phyloP scores from a whole-genome alignment of 2,329 filamentous ascomycete genomes.

The Dothiorella sarmentorum region DNA sequence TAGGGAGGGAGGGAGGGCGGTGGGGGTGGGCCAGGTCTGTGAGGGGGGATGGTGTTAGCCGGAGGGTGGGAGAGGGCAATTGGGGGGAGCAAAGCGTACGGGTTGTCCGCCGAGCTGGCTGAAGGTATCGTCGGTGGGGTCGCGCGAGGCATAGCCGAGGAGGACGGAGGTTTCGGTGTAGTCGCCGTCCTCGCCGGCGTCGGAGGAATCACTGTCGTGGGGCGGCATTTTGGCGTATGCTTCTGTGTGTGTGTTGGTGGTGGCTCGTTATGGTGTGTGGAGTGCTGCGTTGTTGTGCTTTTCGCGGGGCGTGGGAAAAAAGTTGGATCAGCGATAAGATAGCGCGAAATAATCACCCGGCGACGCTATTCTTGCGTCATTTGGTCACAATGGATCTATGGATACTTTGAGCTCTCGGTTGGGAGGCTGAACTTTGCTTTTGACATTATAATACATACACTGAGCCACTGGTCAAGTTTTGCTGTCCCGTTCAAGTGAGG shows the following conservation, averaged over 20 bases:
- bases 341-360: not conserved
- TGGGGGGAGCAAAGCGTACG: constrained; percentile 51
- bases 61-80: not conserved
- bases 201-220: constrained; percentile 85
- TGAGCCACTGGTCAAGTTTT: too few species aligned
- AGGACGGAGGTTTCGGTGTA: constrained; percentile 83
- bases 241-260: not conserved
- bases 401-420: too few species aligned
- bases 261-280: not conserved
- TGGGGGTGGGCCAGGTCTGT: constrained; percentile 76
- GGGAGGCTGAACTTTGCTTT: too few species aligned
- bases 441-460: too few species aligned
- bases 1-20: constrained; percentile 68
- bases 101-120: constrained; percentile 85
- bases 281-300: not conserved
- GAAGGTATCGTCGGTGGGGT: constrained; percentile 74
- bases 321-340: constrained; percentile 12
- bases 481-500: too few species aligned
- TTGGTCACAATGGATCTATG: too few species aligned
- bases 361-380: not conserved
- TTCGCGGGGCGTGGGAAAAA: constrained; percentile 3
- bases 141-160: constrained; percentile 81
- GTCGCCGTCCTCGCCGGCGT: constrained; percentile 56
- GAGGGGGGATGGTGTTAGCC: not conserved
- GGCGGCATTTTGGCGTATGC: constrained; percentile 67